Evolutionary conservation across 306 rosid species (phyloP).

Genomic region (Pyrus pyrifolia): DNA sequence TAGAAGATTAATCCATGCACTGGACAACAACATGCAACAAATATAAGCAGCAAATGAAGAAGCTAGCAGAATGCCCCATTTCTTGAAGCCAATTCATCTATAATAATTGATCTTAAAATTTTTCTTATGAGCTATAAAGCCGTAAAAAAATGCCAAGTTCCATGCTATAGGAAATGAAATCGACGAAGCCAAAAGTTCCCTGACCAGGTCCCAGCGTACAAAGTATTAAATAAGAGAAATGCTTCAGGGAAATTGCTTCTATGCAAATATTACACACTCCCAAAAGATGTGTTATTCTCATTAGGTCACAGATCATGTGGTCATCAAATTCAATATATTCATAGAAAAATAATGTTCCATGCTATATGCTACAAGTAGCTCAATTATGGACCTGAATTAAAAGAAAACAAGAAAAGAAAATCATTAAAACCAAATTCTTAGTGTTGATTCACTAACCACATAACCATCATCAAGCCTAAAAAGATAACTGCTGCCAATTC

Average conservation of each 20-base stretch:
- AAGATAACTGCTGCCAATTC: slow-evolving; percentile 97
- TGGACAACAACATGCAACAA: neutral
- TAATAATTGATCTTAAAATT: neutral
- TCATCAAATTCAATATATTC: neutral
- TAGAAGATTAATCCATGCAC: neutral
- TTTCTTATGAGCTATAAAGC: neutral
- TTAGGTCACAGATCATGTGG: neutral
- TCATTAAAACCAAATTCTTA: neutral
- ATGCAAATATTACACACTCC: neutral
- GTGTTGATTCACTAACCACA: slow-evolving; percentile 66
- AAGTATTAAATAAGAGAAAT: neutral
- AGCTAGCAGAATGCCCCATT: neutral
- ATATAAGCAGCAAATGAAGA: neutral
- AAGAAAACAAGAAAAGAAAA: neutral
- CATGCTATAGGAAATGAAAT: neutral
- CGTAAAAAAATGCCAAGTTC: neutral
- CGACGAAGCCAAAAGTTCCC: neutral
- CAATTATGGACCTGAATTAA: neutral
- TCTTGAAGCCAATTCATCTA: neutral
- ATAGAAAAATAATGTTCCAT: neutral
- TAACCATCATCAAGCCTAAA: slow-evolving; percentile 95
- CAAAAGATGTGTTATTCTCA: neutral
- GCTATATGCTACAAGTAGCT: neutral
- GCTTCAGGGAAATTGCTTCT: neutral
- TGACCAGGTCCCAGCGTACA: neutral